Conservation (phyloP, 2,329 filamentous ascomycete genomes). For the Orbilia javanica region DNA sequence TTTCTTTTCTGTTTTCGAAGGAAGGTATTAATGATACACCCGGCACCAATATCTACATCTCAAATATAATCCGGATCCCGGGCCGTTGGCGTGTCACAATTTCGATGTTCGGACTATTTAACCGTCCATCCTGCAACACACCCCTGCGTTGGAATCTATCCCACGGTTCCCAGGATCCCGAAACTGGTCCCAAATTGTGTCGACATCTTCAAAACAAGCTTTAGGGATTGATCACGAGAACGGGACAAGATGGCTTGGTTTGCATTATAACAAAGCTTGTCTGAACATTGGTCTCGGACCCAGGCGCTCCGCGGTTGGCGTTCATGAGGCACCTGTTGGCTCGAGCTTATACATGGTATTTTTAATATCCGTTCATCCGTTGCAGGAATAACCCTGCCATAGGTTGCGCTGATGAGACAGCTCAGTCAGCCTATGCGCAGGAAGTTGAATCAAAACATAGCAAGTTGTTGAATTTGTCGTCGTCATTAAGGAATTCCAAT, state of each 20-base stretch:
- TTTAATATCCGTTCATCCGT: conserved; percentile 37
- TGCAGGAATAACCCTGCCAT: not conserved
- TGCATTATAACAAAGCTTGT: conserved; percentile 36
- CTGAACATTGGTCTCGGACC: conserved; percentile 32
- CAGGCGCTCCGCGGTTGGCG: conserved; percentile 29
- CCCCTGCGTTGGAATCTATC: conserved; percentile 37
- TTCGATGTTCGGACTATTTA: conserved; percentile 42
- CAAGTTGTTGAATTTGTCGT: not conserved
- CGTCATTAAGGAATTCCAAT: conserved; percentile 6
- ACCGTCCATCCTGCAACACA: conserved; percentile 45
- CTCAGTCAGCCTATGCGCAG: not conserved
- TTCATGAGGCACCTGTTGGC: not conserved
- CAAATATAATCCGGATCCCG: conserved; percentile 39
- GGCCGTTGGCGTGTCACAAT: conserved; percentile 13
- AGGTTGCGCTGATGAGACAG: not conserved
- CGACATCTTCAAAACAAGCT: conserved; percentile 47
- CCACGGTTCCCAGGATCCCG: too few species aligned
- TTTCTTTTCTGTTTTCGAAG: too few species aligned
- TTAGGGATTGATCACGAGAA: conserved; percentile 31
- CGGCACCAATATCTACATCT: too few species aligned
- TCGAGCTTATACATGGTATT: not conserved
- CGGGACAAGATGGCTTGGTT: conserved; percentile 19
- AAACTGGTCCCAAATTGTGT: not conserved
- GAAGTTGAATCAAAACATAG: not conserved
- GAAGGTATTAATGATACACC: too few species aligned